These are phyloP conservation scores for Diaporthe nobilis DNA, from an alignment of 2,329 filamentous ascomycete genomes.

Conservation along the genomic window DNA sequence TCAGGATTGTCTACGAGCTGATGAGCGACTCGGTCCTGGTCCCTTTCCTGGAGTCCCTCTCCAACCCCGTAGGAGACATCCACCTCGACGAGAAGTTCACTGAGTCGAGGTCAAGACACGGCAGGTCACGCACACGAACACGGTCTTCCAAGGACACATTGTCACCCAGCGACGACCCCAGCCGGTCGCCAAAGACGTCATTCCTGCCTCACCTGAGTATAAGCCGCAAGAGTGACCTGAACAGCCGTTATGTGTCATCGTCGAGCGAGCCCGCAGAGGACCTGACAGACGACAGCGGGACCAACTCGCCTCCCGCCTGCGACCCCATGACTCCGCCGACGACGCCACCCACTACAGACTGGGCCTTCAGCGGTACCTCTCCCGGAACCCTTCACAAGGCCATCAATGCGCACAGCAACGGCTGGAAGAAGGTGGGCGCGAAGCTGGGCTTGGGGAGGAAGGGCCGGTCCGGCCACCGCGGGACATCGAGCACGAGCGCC, in stretches of 20 bases:
- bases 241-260: slow-evolving; percentile 59
- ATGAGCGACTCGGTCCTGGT: slow-evolving; percentile 98
- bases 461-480: slow-evolving; percentile 60
- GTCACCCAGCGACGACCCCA: slow-evolving; percentile 54
- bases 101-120: slow-evolving; percentile 53
- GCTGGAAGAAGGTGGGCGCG: slow-evolving; percentile 76
- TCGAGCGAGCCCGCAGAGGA: slow-evolving; percentile 63
- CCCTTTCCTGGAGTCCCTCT: slow-evolving; percentile 85
- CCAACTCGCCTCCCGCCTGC: slow-evolving; percentile 67
- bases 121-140: slow-evolving; percentile 56
- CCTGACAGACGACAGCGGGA: slow-evolving; percentile 75
- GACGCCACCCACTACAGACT: slow-evolving; percentile 76
- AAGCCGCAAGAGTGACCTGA: slow-evolving; percentile 53
- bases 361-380: slow-evolving; percentile 63
- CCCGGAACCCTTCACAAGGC: slow-evolving; percentile 69
- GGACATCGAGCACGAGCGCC: slow-evolving; percentile 47
- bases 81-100: slow-evolving; percentile 53
- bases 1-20: slow-evolving; percentile 90
- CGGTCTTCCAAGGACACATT: slow-evolving; percentile 55
- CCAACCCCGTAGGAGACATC: slow-evolving; percentile 54
- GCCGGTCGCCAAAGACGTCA: slow-evolving; percentile 59
- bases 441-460: slow-evolving; percentile 72
- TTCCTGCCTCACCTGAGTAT: slow-evolving; percentile 60
- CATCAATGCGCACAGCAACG: slow-evolving; percentile 67
- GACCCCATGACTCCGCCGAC: slow-evolving; percentile 83